Base-by-base conservation (phyloP, 257 asterid species). In the Rubia yunnanensis region DNA sequence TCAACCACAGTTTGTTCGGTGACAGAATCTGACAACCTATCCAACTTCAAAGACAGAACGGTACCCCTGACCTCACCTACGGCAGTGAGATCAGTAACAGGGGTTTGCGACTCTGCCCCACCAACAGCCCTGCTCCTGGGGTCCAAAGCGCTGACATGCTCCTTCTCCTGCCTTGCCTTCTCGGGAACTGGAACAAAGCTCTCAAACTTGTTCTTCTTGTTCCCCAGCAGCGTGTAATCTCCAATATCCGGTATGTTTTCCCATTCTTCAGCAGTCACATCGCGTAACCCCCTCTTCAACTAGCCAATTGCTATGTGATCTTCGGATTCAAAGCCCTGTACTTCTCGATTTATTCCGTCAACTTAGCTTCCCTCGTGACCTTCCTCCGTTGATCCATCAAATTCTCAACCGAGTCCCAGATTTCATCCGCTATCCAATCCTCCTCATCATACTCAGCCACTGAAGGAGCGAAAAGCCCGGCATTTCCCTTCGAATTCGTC, bases 11-110 rank as follows among this genome's bases (percentile, higher is more conserved):
- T 92, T 75, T 79, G 78, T 26, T 97, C 98, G 39, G 95, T 79
- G 36, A 92, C 96, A 0, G 96, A 87, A 77, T 92, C 96, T 10
- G 95, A 87, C 49, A 87, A 65, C 56, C 96, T 87, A 73, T 92
- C 97, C 75, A 92, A 75, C 82, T 88, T 92, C 79, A 89, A 71
- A 1, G 95, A 85, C 77, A 92, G 76, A 48, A 92, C 98, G 14
- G 97, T 89, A 59, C 96, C 96, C 76, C 98, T 85, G 60, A 97
- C 97, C 76, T 92, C 96, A 70, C 98, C 98, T 17, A 92, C 95
- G 0, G 97, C 97, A 13, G 96, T 92, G 81, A 92, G 85, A 87
- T 92, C 96, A 0, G 98, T 89, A 67, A 84, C 94, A 1, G 97
- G 95, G 4, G 94, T 90, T 72, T 88, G 96, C 4, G 81, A 78